phyloP scores from a whole-genome alignment of 768 basidiomycete species.

The Peribolospora baueri region DNA sequence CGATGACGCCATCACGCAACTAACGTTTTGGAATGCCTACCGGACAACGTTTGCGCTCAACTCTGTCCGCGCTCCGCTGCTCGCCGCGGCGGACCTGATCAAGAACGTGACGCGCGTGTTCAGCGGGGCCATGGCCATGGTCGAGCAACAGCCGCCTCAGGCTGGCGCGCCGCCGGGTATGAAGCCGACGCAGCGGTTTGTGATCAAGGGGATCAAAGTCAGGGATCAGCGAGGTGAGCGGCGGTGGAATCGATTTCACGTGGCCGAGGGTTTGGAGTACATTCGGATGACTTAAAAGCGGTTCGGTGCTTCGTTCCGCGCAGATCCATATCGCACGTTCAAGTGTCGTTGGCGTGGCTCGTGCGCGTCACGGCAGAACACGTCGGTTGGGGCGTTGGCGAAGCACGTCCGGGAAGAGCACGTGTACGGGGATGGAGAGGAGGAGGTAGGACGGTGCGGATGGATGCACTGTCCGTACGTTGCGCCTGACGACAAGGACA shows the following conservation, averaged over 20 bases:
- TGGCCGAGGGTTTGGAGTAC: background rate
- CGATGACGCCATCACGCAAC: constrained; percentile 67
- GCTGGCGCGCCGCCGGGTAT: background rate
- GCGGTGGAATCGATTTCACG: background rate
- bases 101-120: constrained; percentile 72
- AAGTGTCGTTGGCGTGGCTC: background rate
- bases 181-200: constrained; percentile 47
- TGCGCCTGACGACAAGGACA: background rate
- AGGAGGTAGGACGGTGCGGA: too few relatives aligned
- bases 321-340: background rate
- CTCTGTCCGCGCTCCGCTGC: constrained; percentile 25
- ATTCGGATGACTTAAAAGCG: background rate
- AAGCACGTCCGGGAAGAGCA: background rate
- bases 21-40: constrained; percentile 87
- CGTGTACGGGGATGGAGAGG: background rate
- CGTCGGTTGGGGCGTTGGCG: background rate
- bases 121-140: constrained; percentile 66
- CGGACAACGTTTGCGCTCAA: constrained; percentile 50
- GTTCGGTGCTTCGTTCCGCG: background rate
- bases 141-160: constrained; percentile 26
- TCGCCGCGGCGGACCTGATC: constrained; percentile 79
- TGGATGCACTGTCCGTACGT: background rate
- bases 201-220: constrained; percentile 64
- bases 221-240: constrained; percentile 18
- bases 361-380: background rate